Percentiles rank a stretch among this genome's conserved stretches.
Evolutionary conservation across 2,329 filamentous ascomycete species (phyloP).

Genomic region (Plectosphaerella plurivora): DNA sequence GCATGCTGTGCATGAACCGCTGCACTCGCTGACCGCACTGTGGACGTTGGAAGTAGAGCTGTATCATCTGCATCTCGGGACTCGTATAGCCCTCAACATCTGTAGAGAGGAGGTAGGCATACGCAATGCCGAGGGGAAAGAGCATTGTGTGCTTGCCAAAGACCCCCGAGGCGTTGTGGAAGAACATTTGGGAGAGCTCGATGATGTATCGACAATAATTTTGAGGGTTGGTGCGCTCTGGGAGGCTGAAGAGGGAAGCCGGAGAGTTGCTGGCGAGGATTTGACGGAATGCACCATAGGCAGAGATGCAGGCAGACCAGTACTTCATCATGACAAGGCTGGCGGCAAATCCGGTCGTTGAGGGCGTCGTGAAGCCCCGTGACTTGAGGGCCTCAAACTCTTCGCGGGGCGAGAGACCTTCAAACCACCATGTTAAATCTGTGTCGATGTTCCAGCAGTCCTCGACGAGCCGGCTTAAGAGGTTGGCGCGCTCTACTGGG

Average conservation of each 20-base stretch:
- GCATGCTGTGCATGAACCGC: neutral
- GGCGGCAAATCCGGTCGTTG: constrained; percentile 7
- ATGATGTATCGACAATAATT: neutral
- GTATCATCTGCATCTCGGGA: neutral
- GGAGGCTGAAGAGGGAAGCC: neutral
- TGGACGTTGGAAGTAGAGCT: neutral
- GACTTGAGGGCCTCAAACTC: constrained; percentile 4
- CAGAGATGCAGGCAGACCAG: constrained; percentile 8
- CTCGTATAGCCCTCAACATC: neutral
- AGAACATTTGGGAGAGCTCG: neutral
- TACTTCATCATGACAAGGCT: constrained; percentile 7
- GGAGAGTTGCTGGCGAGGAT: neutral
- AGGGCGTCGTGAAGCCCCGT: constrained; percentile 3
- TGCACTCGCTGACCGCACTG: neutral
- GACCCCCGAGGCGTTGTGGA: neutral
- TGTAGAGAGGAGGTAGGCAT: neutral
- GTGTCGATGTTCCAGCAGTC: constrained; percentile 10
- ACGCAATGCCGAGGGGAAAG: neutral
- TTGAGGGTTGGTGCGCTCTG: neutral
- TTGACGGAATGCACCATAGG: neutral
- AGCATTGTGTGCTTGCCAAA: neutral
- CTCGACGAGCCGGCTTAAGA: neutral
- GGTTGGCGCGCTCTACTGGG: neutral
- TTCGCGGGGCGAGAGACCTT: neutral
- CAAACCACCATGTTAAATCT: constrained; percentile 8